phyloP scores from a whole-genome alignment of 345 rosid genomes.

The Rhizophora apiculata region DNA sequence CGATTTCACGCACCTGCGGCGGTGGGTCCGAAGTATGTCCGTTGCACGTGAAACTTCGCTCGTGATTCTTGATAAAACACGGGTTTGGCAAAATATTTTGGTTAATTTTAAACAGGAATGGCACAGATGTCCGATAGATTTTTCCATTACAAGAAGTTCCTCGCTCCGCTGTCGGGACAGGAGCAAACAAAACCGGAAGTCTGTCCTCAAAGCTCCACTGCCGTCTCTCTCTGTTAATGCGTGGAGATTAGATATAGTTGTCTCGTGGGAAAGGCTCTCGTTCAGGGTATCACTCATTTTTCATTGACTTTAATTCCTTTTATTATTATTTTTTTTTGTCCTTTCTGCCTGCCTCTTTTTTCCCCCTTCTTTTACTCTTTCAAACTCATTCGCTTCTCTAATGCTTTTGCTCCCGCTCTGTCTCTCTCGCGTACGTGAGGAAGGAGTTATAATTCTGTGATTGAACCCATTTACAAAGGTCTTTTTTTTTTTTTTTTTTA shows the following conservation, averaged over 20 bases:
- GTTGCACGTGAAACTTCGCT: neutral
- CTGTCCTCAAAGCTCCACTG: neutral
- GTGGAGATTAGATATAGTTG: too few species aligned
- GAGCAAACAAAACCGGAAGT: constrained; percentile 12
- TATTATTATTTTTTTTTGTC: neutral
- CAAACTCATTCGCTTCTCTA: too few species aligned
- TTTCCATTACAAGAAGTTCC: constrained; percentile 9
- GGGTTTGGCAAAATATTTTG: neutral
- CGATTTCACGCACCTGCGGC: too few species aligned
- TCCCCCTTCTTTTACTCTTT: too few species aligned
- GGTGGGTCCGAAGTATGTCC: too few species aligned
- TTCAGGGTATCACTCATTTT: constrained; percentile 28
- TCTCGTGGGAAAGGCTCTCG: constrained; percentile 1
- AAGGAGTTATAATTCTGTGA: too few species aligned
- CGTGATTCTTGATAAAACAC: neutral
- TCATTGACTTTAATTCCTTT: neutral
- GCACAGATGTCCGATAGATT: neutral
- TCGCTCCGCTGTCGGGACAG: constrained; percentile 24
- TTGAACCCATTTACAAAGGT: neutral
- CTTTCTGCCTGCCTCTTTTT: too few species aligned
- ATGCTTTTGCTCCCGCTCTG: too few species aligned
- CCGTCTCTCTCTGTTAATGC: neutral
- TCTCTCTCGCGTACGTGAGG: too few species aligned
- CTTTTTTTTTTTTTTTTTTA: constrained; percentile 9
- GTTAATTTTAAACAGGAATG: constrained; percentile 19